These are phyloP conservation scores for Tolypocladium capitatum DNA, from an alignment of 2,329 filamentous ascomycete species.

Conservation along the genomic window DNA sequence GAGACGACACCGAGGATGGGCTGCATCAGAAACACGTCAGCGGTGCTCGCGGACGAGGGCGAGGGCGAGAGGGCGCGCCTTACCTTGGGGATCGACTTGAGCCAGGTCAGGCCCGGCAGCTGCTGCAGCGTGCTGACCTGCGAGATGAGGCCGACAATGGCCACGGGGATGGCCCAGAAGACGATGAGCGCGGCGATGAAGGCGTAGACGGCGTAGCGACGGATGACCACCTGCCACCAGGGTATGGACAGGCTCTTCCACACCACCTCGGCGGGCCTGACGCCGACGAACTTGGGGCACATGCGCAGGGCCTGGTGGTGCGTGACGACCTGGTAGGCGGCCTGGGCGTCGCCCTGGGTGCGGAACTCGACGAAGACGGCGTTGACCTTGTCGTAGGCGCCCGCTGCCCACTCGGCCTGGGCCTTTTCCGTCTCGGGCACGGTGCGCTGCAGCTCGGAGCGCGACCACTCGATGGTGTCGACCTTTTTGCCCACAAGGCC, in stretches of 20 bases:
- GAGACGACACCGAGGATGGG: conserved; percentile 65
- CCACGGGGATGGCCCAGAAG: conserved; percentile 71
- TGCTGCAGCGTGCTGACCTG: conserved; percentile 61
- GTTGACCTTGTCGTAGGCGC: conserved; percentile 49
- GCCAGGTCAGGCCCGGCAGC: conserved; percentile 60
- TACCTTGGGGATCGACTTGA: conserved; percentile 51
- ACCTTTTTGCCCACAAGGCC: conserved; percentile 55
- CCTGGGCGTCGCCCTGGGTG: conserved; percentile 69
- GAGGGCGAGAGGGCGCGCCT: conserved; percentile 1
- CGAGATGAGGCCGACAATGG: conserved; percentile 70
- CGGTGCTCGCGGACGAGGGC: too few species aligned
- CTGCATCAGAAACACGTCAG: conserved; percentile 3
- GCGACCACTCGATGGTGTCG: conserved; percentile 78
- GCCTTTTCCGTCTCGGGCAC: conserved; percentile 53
- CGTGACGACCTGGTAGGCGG: conserved; percentile 68
- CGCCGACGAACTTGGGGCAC: conserved; percentile 70
- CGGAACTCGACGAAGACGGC: conserved; percentile 91
- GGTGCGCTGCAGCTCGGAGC: conserved; percentile 39
- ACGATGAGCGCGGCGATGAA: conserved; percentile 63
- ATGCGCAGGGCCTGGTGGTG: conserved; percentile 75
- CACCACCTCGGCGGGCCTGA: conserved; percentile 69
- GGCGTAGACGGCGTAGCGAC: conserved; percentile 48
- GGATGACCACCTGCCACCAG: conserved; percentile 66
- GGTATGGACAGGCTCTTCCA: conserved; percentile 62
- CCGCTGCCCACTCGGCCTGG: conserved; percentile 48